A percentile compares a stretch with the other conserved stretches of the same genome.
phyloP scores from a whole-genome alignment of 108 stramenopile species.

The Cylindrotheca closterium region DNA sequence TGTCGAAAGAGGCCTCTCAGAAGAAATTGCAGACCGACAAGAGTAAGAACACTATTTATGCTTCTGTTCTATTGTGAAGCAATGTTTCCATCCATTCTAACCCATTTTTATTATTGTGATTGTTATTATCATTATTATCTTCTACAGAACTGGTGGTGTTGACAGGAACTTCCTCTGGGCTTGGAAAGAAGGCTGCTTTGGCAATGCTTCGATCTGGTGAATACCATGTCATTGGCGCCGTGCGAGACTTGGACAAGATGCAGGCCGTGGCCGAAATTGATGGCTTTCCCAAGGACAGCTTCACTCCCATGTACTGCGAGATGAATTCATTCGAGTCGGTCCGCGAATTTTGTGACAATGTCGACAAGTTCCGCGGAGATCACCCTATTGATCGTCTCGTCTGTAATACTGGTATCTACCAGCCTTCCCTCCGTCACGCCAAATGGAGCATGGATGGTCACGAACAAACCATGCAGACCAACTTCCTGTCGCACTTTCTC shows the following conservation, averaged over 20 bases:
- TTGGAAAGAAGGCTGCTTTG: constrained; percentile 84
- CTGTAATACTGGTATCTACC: constrained; percentile 91
- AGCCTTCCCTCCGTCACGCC: constrained; percentile 78
- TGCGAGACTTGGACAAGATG: constrained; percentile 85
- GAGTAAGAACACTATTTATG: neutral
- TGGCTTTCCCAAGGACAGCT: constrained; percentile 71
- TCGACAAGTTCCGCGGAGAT: constrained; percentile 63
- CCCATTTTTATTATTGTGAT: neutral
- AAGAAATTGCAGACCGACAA: neutral
- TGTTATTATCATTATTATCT: neutral
- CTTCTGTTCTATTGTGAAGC: neutral
- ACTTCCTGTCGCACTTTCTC: constrained; percentile 86
- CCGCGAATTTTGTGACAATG: constrained; percentile 69
- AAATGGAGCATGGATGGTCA: constrained; percentile 87
- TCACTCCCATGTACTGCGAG: constrained; percentile 85
- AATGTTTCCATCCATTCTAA: constrained; percentile 1
- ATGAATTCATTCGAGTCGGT: constrained; percentile 87
- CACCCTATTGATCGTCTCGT: constrained; percentile 87
- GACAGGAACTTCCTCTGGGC: constrained; percentile 86
- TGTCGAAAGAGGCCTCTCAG: neutral
- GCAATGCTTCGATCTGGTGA: constrained; percentile 77
- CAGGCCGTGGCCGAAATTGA: constrained; percentile 87
- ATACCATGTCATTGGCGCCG: constrained; percentile 88
- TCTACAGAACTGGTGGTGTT: constrained; percentile 83
- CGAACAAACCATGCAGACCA: constrained; percentile 92